Base-by-base conservation (phyloP, 2,329 filamentous ascomycete species). In the Fusarium circinatum region DNA sequence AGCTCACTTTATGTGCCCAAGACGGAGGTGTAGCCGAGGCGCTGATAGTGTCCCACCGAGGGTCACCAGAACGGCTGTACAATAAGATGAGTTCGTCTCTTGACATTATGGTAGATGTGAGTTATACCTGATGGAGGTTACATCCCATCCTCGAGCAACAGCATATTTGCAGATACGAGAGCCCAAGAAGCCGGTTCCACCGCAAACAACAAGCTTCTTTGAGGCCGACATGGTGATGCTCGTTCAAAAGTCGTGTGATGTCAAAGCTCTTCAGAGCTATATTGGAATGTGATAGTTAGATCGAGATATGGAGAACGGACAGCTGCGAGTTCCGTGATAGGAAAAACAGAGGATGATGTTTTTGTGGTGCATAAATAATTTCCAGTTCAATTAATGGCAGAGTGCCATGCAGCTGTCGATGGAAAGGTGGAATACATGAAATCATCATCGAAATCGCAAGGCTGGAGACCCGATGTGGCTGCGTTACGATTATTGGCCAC, bases 141-240 rank as follows among this genome's bases (percentile, higher is more conserved):
- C 96, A 65, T 95, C 90, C 96, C 96, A 98, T 62, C 95, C 94
- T 80, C 95, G 88, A 51, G 91, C 89, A 57, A 94, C 91, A 49
- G 94, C 96, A 61, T 93, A 92, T 86, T 94, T 96, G 86, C 96
- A 98, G 84, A 99, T 98, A 63, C 96, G 89, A 30, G 87, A 89
- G 83, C 94, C 94, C 32, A 99, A 84, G 81, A 98, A 99, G 39
- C 96, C 96, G 83, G 94, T 98, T 68, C 96, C 96, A 76, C 96
- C 96, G 75, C 94, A 97, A 62, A 99, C 95, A 47, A 98, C 91
- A 48, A 99, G 87, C 83, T 91, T 92, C 85, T 95, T 98, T 74
- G 88, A 87, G 74, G 88, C 86, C 60, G 87, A 84, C 83, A 90
- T 89, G 83, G 80, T 84, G 64, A 32, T 62, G 67, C 38, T 71